Conservation (phyloP, 2,329 filamentous ascomycete species). For the Rhinocladiella similis region DNA sequence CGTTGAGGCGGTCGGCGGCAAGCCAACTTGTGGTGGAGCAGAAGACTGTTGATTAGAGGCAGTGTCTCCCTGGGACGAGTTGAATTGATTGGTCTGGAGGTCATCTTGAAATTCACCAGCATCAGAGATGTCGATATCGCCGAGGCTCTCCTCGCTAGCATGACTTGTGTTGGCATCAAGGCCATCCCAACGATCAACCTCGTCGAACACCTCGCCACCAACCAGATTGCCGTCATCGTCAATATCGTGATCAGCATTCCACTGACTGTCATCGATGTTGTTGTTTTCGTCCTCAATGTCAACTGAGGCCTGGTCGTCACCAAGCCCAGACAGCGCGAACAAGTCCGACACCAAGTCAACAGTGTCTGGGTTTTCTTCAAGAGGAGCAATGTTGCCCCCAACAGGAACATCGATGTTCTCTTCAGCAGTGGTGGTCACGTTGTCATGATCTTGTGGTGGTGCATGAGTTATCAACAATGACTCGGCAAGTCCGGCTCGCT, state of each 20-base stretch:
- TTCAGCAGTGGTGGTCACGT: neutral
- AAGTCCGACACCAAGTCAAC: neutral
- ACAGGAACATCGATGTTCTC: neutral
- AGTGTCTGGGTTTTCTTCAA: no score
- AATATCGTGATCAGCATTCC: neutral
- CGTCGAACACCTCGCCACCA: neutral
- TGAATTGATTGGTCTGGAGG: no score
- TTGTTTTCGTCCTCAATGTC: neutral
- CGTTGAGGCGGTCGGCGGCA: neutral
- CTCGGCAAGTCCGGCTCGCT: slow-evolving; percentile 4
- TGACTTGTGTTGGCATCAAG: slow-evolving; percentile 1
- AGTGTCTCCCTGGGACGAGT: neutral
- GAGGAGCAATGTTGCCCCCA: no score
- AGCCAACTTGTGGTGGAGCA: neutral
- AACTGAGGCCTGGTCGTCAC: neutral
- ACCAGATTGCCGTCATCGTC: neutral
- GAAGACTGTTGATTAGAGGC: neutral
- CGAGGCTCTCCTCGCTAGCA: neutral
- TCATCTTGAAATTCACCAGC: no score
- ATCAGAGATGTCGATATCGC: no score
- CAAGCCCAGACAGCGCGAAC: neutral
- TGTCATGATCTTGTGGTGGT: neutral
- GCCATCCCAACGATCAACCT: slow-evolving; percentile 8
- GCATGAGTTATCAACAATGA: slow-evolving; percentile 2
- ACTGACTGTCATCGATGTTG: neutral